These are phyloP conservation scores for Rickenella mellea DNA, from an alignment of 768 basidiomycete species.

Conservation along the genomic window DNA sequence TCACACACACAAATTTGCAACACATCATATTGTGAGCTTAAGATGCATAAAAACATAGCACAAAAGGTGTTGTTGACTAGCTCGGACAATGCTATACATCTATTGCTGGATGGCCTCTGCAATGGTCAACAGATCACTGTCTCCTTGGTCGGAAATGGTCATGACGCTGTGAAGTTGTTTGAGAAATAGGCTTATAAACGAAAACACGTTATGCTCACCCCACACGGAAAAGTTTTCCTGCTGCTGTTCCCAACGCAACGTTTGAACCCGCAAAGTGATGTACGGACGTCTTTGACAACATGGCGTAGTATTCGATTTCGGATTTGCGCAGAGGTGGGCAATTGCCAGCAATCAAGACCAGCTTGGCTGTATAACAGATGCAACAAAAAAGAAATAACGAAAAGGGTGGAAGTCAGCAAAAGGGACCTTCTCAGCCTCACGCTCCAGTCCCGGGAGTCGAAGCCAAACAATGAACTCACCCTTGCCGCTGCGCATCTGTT, in stretches of 20 bases:
- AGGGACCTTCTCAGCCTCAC: constrained; percentile 99
- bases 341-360: constrained; percentile 97
- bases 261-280: constrained; percentile 98
- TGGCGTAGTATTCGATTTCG: constrained; percentile 99
- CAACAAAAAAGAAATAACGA: constrained; percentile 15
- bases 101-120: constrained; percentile 69
- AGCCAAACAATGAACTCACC: constrained; percentile 52
- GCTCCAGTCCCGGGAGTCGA: constrained; percentile 89
- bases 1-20: not conserved
- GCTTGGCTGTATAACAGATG: constrained; percentile 61
- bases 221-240: constrained; percentile 98
- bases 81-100: too few relatives aligned
- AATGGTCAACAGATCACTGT: constrained; percentile 88
- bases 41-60: too few relatives aligned
- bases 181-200: constrained; percentile 1
- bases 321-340: constrained; percentile 98
- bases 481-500: constrained; percentile 97
- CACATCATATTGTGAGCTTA: not conserved
- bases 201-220: constrained; percentile 43
- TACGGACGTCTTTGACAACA: constrained; percentile 98
- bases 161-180: constrained; percentile 59
- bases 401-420: constrained; percentile 64
- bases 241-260: constrained; percentile 96
- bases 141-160: constrained; percentile 93
- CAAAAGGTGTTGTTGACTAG: too few relatives aligned